A percentile compares a stretch with the other conserved stretches of the same genome.
Conservation (phyloP, 176 grass and related monocot species). For the Aegilops longissima region DNA sequence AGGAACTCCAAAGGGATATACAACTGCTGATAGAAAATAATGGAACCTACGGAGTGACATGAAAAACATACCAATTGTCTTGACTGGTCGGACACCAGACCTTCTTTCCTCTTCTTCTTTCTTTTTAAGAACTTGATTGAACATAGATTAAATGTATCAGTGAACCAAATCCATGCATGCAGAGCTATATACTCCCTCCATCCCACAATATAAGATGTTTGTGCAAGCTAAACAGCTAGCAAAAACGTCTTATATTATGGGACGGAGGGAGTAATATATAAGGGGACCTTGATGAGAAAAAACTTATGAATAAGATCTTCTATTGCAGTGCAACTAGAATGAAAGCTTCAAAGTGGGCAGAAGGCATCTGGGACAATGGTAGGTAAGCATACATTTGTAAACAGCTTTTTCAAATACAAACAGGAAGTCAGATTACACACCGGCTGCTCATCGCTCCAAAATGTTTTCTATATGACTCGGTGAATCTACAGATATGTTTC, state of each 20-base stretch:
- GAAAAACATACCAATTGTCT: slow-evolving; percentile 57
- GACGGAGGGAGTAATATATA: not conserved
- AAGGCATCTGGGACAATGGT: not conserved
- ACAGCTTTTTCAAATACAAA: not conserved
- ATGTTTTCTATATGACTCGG: not conserved
- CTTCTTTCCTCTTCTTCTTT: slow-evolving; percentile 79
- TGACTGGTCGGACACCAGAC: slow-evolving; percentile 25
- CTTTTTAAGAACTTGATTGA: slow-evolving; percentile 61
- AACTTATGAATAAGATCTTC: slow-evolving; percentile 1
- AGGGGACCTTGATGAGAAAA: not conserved
- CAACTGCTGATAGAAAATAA: not conserved
- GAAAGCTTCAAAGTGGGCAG: not conserved
- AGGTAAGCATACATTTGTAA: not conserved
- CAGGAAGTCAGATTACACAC: not conserved
- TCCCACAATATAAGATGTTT: too few relatives aligned
- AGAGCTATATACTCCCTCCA: not conserved
- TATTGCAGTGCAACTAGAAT: slow-evolving; percentile 1
- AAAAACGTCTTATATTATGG: too few relatives aligned
- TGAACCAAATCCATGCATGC: not conserved
- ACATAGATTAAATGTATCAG: slow-evolving; percentile 28
- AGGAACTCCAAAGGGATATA: not conserved
- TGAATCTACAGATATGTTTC: slow-evolving; percentile 9
- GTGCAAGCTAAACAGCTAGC: too few relatives aligned
- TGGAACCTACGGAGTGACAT: not conserved
- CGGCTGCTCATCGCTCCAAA: not conserved